A percentile compares a stretch with the other conserved stretches of the same genome.
phyloP scores from a whole-genome alignment of 2,329 filamentous ascomycete species.

The Penicillium palitans region DNA sequence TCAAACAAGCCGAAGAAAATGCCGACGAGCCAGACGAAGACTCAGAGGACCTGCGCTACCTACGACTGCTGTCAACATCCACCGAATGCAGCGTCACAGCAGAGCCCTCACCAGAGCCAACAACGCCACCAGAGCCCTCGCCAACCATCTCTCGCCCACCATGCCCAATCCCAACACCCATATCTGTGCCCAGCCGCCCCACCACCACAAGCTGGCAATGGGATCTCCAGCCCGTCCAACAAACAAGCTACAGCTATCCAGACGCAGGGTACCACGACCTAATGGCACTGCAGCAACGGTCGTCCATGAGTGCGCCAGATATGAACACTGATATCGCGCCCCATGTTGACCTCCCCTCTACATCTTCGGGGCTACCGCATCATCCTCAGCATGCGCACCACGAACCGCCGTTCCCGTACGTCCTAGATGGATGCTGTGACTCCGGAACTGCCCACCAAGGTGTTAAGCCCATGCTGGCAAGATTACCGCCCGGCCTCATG shows the following conservation, averaged over 20 bases:
- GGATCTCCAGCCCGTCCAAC: conserved; percentile 28
- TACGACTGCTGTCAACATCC: conserved; percentile 38
- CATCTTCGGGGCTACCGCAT: conserved; percentile 9
- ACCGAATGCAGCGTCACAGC: conserved; percentile 40
- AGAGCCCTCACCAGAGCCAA: conserved; percentile 41
- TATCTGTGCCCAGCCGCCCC: conserved; percentile 8
- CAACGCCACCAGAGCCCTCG: conserved; percentile 35
- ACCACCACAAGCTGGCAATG: conserved; percentile 27
- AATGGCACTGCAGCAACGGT: conserved; percentile 18
- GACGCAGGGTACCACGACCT: conserved; percentile 26
- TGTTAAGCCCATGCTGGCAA: conserved; percentile 17
- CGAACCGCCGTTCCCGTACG: conserved; percentile 29
- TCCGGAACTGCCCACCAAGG: conserved; percentile 13
- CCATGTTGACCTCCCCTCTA: conserved; percentile 11
- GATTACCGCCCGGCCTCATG: conserved; percentile 17
- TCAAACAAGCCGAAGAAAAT: conserved; percentile 46
- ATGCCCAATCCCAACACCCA: conserved; percentile 17
- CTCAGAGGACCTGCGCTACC: conserved; percentile 39
- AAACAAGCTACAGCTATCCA: conserved; percentile 24
- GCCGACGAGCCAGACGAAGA: conserved; percentile 39
- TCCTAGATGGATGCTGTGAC: conserved; percentile 19
- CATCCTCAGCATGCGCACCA: conserved; percentile 8
- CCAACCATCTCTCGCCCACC: conserved; percentile 23
- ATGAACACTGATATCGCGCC: conserved; percentile 20
- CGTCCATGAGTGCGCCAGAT: conserved; percentile 18